Percentiles rank a stretch among this genome's conserved stretches.
These are phyloP conservation scores for Blastocystis hominis DNA, from an alignment of 352 stramenopile species.

Conservation along the genomic window DNA sequence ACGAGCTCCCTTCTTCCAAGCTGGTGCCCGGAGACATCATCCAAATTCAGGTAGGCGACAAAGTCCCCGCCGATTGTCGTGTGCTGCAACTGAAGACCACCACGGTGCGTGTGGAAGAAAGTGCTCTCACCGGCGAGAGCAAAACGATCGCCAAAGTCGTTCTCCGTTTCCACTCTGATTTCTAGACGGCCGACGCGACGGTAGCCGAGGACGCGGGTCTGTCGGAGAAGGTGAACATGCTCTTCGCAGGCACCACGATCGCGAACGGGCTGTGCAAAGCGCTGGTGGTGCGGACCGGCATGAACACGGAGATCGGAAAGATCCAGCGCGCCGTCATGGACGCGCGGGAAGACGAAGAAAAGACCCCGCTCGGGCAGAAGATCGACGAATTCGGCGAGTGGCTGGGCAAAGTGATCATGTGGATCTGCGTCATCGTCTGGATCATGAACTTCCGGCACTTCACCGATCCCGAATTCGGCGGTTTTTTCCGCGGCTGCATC, in stretches of 20 bases:
- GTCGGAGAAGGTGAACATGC: conserved; percentile 84
- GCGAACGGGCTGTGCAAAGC: conserved; percentile 81
- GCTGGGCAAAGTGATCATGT: conserved; percentile 85
- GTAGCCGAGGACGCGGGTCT: conserved; percentile 59
- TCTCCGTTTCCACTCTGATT: not conserved
- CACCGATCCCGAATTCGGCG: conserved; percentile 67
- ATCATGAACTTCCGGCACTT: conserved; percentile 74
- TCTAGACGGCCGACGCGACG: not conserved
- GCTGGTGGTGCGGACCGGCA: conserved; percentile 79
- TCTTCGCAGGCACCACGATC: conserved; percentile 90
- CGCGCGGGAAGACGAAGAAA: conserved; percentile 73
- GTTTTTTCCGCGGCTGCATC: conserved; percentile 83
- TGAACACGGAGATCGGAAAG: conserved; percentile 96
- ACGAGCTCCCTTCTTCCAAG: conserved; percentile 69
- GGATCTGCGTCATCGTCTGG: conserved; percentile 79
- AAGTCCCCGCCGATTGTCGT: conserved; percentile 86
- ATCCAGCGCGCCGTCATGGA: conserved; percentile 83
- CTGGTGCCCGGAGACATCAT: conserved; percentile 92
- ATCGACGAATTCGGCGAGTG: conserved; percentile 92
- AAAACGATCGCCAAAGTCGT: conserved; percentile 77
- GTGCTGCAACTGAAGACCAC: conserved; percentile 84
- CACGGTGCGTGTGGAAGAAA: conserved; percentile 85
- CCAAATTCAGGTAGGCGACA: conserved; percentile 81
- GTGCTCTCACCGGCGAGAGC: conserved; percentile 87
- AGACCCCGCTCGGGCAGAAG: conserved; percentile 90